These are phyloP conservation scores for Diaporthe caulivora DNA, from an alignment of 2,329 filamentous ascomycete species.

Conservation along the genomic window DNA sequence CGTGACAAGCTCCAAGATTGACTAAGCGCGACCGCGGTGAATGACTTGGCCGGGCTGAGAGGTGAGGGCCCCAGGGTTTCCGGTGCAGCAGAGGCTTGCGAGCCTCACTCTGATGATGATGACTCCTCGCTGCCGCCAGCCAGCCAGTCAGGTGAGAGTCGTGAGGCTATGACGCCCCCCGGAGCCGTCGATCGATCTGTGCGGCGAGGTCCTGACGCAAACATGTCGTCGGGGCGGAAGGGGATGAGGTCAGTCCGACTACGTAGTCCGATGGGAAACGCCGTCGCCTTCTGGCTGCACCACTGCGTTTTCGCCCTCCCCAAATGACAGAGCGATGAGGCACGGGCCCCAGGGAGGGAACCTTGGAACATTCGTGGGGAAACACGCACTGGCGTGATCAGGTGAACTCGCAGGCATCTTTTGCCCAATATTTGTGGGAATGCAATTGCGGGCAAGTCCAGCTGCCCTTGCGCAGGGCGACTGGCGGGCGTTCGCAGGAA, in stretches of 20 bases:
- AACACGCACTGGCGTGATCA: conserved; percentile 8
- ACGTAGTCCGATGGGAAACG: not conserved
- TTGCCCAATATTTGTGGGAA: conserved; percentile 15
- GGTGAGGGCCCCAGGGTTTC: not conserved
- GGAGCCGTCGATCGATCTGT: conserved; percentile 17
- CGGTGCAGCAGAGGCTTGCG: not conserved
- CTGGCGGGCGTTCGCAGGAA: not conserved
- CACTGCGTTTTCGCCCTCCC: not conserved
- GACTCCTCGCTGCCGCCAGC: not conserved
- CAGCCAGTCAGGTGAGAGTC: conserved; percentile 11
- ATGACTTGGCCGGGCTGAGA: not conserved
- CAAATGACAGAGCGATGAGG: not conserved
- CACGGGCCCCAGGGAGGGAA: not conserved
- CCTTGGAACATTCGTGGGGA: not conserved
- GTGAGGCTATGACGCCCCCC: conserved; percentile 21
- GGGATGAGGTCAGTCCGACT: not conserved
- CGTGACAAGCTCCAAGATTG: conserved; percentile 24
- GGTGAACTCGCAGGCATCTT: conserved; percentile 20
- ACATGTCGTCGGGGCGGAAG: not conserved
- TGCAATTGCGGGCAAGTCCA: conserved; percentile 2
- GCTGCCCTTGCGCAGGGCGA: conserved; percentile 20
- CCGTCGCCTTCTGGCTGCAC: not conserved
- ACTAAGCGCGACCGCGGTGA: not conserved
- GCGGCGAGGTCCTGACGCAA: conserved; percentile 21
- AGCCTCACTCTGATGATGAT: not conserved